Conservation (phyloP, 2,329 filamentous ascomycete genomes). For the Cladosporium halotolerans region DNA sequence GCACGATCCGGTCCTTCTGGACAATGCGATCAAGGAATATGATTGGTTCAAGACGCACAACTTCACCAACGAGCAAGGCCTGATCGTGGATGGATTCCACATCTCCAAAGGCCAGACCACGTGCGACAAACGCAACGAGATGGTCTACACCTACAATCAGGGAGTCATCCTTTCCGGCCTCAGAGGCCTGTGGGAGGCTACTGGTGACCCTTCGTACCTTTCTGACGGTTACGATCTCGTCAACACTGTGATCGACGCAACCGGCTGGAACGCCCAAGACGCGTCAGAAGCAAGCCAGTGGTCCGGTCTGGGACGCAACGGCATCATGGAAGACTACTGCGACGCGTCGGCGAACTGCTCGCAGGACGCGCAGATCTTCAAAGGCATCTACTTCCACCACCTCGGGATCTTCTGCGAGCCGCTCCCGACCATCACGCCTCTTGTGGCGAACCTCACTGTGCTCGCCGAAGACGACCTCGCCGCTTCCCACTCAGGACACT, state of each 20-base stretch:
- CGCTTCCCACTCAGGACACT: conserved; percentile 52
- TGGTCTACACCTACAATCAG: conserved; percentile 95
- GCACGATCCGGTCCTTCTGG: conserved; percentile 51
- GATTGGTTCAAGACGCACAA: conserved; percentile 71
- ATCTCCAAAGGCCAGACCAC: conserved; percentile 55
- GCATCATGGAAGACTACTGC: conserved; percentile 78
- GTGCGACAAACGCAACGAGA: conserved; percentile 72
- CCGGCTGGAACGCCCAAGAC: conserved; percentile 55
- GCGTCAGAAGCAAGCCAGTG: conserved; percentile 39
- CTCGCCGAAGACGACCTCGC: conserved; percentile 29
- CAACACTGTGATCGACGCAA: conserved; percentile 66
- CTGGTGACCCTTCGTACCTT: conserved; percentile 63
- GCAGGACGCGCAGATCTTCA: conserved; percentile 85
- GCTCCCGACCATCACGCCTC: conserved; percentile 43
- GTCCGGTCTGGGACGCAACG: conserved; percentile 70
- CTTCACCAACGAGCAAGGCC: conserved; percentile 70
- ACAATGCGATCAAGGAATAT: conserved; percentile 71
- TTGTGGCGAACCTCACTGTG: conserved; percentile 41
- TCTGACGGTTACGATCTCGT: conserved; percentile 73
- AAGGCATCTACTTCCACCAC: conserved; percentile 93
- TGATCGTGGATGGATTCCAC: conserved; percentile 87
- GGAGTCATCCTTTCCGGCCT: conserved; percentile 82
- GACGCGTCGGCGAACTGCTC: conserved; percentile 70
- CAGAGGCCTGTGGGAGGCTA: conserved; percentile 74
- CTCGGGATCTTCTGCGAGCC: conserved; percentile 71